Evolutionary conservation across 139 green algal species (phyloP).

Genomic region (Micractinium conductrix): DNA sequence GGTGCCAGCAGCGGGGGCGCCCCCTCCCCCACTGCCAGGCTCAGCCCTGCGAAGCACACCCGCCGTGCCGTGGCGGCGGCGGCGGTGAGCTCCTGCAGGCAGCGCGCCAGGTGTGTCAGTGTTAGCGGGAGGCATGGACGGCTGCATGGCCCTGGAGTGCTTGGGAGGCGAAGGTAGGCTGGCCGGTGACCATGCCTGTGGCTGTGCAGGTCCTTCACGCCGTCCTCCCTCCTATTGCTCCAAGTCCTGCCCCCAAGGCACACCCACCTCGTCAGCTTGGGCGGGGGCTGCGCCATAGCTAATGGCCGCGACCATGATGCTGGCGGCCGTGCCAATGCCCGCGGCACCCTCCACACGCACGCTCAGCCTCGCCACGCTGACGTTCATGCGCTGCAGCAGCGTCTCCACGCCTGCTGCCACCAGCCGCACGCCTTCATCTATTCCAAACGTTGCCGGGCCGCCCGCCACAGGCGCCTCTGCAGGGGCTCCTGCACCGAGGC

Average conservation of each 20-base stretch:
- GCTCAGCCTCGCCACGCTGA: conserved; percentile 48
- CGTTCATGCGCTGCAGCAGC: conserved; percentile 63
- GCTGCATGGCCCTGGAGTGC: no score
- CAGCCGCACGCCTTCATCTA: conserved; percentile 52
- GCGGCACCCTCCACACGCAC: conserved; percentile 46
- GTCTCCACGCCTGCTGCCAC: conserved; percentile 71
- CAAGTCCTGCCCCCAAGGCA: background rate
- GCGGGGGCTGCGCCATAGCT: conserved; percentile 9
- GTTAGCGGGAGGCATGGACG: background rate
- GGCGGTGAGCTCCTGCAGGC: background rate
- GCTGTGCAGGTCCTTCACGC: no score
- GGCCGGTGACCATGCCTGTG: no score
- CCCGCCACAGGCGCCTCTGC: background rate
- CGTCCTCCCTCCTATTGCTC: no score
- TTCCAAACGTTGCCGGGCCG: conserved; percentile 4
- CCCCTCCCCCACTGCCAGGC: background rate
- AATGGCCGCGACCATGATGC: background rate
- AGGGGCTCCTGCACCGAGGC: background rate
- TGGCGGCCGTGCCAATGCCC: background rate
- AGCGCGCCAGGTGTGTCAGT: no score
- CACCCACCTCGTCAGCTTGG: background rate
- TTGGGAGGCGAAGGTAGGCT: no score
- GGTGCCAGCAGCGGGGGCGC: conserved; percentile 4
- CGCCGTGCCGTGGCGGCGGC: background rate
- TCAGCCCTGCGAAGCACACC: background rate